Conservation (phyloP, 208 protist species). For the Leishmania arabica region DNA sequence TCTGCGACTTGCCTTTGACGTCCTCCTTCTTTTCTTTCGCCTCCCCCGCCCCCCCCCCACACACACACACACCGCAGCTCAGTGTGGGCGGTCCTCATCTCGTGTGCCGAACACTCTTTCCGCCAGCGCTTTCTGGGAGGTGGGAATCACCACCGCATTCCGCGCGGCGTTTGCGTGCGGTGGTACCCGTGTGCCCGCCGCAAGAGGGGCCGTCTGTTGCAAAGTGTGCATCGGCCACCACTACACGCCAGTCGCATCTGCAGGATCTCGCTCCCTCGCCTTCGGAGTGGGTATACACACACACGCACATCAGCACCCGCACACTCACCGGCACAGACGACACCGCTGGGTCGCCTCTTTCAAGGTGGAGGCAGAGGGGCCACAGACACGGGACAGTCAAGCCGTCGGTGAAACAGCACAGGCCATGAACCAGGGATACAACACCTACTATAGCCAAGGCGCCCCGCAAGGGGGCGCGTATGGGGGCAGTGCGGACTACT, state of each 20-base stretch:
- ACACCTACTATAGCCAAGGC: conserved; percentile 17
- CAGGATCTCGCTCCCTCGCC: not conserved
- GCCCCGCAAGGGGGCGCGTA: conserved; percentile 4
- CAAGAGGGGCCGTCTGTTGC: not conserved
- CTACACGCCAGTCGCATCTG: not conserved
- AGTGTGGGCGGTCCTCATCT: not conserved
- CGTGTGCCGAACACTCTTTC: not conserved
- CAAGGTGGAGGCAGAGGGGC: not conserved
- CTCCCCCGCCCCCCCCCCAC: not conserved
- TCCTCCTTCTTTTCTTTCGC: not conserved
- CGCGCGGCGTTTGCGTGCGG: not conserved
- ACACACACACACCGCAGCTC: not conserved
- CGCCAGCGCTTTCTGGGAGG: not conserved
- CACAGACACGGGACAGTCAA: not conserved
- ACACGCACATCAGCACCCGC: conserved; percentile 15
- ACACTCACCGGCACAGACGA: not conserved
- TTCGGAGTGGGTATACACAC: not conserved
- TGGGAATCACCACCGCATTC: not conserved
- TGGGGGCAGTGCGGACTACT: not conserved
- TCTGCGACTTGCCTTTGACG: not conserved
- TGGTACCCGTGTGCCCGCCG: not conserved
- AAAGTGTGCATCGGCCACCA: not conserved
- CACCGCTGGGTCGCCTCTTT: not conserved
- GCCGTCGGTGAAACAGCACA: not conserved
- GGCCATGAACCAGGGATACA: conserved; percentile 12